Conservation (phyloP, 176 grass and related monocot genomes). For the Bonia amplexicaulis region DNA sequence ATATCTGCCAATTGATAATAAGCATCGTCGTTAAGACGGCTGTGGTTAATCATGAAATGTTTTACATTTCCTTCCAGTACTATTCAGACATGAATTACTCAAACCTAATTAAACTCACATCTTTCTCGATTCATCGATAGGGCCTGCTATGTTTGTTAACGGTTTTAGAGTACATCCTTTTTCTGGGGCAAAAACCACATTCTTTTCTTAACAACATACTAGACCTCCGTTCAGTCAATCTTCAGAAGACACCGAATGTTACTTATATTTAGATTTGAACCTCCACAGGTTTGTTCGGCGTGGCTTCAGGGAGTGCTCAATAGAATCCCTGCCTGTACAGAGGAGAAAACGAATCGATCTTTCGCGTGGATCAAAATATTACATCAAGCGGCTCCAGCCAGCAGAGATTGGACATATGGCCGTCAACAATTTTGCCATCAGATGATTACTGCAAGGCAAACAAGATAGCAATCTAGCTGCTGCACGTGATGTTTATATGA, state of each 20-base stretch:
- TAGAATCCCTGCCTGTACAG: constrained; percentile 61
- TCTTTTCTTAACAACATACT: not conserved
- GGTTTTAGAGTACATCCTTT: not conserved
- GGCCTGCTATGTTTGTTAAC: not conserved
- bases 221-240: not conserved
- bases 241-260: not conserved
- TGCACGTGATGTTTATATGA: constrained; percentile 18
- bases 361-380: constrained; percentile 85
- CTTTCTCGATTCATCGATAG: not conserved
- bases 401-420: constrained; percentile 35
- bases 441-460: constrained; percentile 2
- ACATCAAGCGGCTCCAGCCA: constrained; percentile 62
- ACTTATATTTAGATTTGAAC: not conserved
- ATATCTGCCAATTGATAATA: not conserved
- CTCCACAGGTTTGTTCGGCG: constrained; percentile 76
- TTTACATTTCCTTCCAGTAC: not conserved
- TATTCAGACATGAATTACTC: not conserved
- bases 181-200: not conserved
- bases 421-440: constrained; percentile 34
- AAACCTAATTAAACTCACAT: not conserved
- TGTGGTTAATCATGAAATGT: not conserved
- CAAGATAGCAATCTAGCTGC: not conserved
- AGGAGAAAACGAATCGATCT: constrained; percentile 69
- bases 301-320: constrained; percentile 79
- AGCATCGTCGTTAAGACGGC: not conserved